Evolutionary conservation across 306 rosid species (phyloP), one percentile per base, ranked within the genome.

Genomic region (Lablab purpureus): DNA sequence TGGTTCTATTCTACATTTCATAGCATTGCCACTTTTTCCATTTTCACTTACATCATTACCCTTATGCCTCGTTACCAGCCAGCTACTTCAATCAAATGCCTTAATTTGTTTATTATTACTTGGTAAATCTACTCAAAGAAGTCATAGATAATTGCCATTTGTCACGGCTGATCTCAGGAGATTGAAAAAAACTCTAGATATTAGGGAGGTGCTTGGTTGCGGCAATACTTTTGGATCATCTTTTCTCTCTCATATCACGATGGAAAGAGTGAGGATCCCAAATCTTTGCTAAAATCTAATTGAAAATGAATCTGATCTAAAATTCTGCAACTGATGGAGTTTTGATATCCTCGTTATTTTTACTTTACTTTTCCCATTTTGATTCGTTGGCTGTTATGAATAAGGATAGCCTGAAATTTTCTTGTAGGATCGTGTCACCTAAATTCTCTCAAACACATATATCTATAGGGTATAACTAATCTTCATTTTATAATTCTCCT

Each of bases 381-480:
- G 67, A 59, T 72, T 43, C 65, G 40, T 76, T 62, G 56, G 60
- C 43, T 74, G 18, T 9, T 15, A 78, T 41, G 70, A 66, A 69
- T 56, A 40, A 63, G 27, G 27, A 12, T 81, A 59, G 30, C 65
- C 34, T 71, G 80, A 52, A 62, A 34, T 56, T 18, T 73, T 67
- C 83, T 56, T 50, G 66, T 72, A 74, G 80, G 81, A 73, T 65
- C 47, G 80, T 80, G 60, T 88, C 85, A 70, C 77, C 87, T 80
- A 85, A 80, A 79, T 88, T 74, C 74, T 71, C 74, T 52, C 80
- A 19, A 36, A 75, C 76, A 73, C 85, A 60, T 81, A 86, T 80
- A 81, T 83, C 68, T 78, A 49, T 25, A 46, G 73, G 65, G 66
- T 65, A 71, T 59, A 59, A 75, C 72, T 43, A 78, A 78, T 67